A percentile compares a stretch with the other conserved stretches of the same genome.
Evolutionary conservation across 192 early-diverging fungal species (phyloP).

Genomic region (Allomyces javanicus): DNA sequence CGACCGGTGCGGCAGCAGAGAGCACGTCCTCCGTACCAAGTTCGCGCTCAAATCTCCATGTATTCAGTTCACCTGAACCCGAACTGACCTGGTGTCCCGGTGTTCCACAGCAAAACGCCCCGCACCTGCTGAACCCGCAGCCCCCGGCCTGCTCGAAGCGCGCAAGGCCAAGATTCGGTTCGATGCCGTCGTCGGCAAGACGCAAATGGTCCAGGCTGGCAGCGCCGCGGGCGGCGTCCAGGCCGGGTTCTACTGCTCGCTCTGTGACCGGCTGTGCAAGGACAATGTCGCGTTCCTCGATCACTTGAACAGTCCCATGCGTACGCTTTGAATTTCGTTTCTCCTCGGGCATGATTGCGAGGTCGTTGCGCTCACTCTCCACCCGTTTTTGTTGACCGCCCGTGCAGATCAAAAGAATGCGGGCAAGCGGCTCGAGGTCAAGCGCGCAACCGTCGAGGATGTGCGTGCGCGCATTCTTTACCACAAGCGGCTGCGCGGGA

Average conservation of each 20-base stretch:
- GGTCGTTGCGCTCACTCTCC: too few relatives aligned
- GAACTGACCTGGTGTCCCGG: too few relatives aligned
- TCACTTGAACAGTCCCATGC: background rate
- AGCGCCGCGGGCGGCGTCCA: background rate
- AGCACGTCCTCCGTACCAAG: too few relatives aligned
- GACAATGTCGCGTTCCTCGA: background rate
- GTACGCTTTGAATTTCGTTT: background rate
- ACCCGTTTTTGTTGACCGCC: too few relatives aligned
- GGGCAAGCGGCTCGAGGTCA: background rate
- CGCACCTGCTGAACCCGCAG: too few relatives aligned
- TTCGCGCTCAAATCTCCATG: too few relatives aligned
- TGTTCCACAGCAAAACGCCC: too few relatives aligned
- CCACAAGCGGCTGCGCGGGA: background rate
- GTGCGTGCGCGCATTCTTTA: background rate
- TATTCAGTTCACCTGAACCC: too few relatives aligned
- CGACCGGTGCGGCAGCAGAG: too few relatives aligned
- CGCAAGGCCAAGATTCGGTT: background rate
- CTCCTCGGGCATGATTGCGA: too few relatives aligned
- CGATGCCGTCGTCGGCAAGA: background rate
- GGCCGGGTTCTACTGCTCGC: background rate
- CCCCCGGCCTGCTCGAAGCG: background rate
- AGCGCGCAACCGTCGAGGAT: background rate
- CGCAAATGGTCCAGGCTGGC: background rate
- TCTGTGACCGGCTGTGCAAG: background rate
- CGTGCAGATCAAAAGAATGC: too few relatives aligned